Evolutionary conservation across 2,329 filamentous ascomycete species (phyloP).

Genomic region (Neonectria ditissima): DNA sequence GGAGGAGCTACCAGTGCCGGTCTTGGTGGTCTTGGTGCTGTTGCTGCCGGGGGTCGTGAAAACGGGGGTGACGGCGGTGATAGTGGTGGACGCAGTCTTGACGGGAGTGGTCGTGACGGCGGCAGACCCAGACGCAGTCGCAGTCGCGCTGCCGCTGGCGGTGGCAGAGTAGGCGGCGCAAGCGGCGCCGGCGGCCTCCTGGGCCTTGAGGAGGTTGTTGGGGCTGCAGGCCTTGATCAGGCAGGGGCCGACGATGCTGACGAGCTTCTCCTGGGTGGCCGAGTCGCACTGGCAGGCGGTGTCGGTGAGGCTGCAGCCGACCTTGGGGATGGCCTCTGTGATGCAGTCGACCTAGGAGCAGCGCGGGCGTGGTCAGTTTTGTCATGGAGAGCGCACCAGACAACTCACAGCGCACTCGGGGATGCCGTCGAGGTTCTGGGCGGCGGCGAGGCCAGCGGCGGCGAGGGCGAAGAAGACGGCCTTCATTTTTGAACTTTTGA

Average conservation of each 20-base stretch:
- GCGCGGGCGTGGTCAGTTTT: slow-evolving; percentile 6
- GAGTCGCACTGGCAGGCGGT: slow-evolving; percentile 55
- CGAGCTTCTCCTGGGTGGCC: slow-evolving; percentile 48
- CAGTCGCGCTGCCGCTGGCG: slow-evolving; percentile 28
- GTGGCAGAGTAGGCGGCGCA: slow-evolving; percentile 45
- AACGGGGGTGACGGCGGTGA: slow-evolving; percentile 7
- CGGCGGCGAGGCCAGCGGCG: slow-evolving; percentile 51
- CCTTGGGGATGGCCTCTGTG: slow-evolving; percentile 48
- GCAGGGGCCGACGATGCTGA: slow-evolving; percentile 47
- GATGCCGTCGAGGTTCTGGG: slow-evolving; percentile 52
- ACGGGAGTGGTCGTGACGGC: slow-evolving; percentile 15
- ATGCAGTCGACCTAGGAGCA: slow-evolving; percentile 51
- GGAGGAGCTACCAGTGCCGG: slow-evolving; percentile 1
- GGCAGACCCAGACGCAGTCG: slow-evolving; percentile 11
- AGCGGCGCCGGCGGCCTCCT: slow-evolving; percentile 46
- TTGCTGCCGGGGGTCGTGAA: not conserved
- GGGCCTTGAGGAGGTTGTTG: slow-evolving; percentile 48
- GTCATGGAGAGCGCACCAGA: not conserved
- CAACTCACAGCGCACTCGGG: slow-evolving; percentile 57
- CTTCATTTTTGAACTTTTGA: slow-evolving; percentile 51
- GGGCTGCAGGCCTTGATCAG: slow-evolving; percentile 50
- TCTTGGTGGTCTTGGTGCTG: slow-evolving; percentile 16
- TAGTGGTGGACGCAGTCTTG: slow-evolving; percentile 19
- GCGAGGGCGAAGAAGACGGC: slow-evolving; percentile 49
- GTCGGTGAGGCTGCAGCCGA: slow-evolving; percentile 53